Evolutionary conservation across 2,329 filamentous ascomycete species (phyloP).

Genomic region (Hypoxylon sp.): DNA sequence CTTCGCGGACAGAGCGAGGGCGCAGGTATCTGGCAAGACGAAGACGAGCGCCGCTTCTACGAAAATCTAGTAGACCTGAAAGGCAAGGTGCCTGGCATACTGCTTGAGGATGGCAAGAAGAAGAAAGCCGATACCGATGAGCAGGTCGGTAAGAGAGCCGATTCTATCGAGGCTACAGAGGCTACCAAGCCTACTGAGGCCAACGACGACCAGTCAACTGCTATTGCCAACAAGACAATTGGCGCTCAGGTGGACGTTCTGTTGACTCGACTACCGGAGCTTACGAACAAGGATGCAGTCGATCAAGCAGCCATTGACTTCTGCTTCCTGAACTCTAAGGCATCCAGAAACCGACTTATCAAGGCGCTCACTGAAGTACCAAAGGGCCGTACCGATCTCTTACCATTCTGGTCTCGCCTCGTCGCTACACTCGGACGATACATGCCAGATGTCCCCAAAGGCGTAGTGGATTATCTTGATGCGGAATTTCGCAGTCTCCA

Average conservation of each 20-base stretch:
- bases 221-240: constrained; percentile 97
- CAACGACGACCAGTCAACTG: constrained; percentile 87
- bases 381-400: constrained; percentile 90
- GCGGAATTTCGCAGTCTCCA: constrained; percentile 97
- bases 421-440: constrained; percentile 94
- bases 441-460: constrained; percentile 93
- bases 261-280: constrained; percentile 86
- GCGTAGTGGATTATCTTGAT: constrained; percentile 91
- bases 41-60: constrained; percentile 97
- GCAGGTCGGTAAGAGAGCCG: constrained; percentile 81
- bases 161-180: constrained; percentile 66
- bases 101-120: constrained; percentile 95
- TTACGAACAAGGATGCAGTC: constrained; percentile 91
- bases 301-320: constrained; percentile 96
- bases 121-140: constrained; percentile 89
- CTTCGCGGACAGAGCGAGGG: constrained; percentile 90
- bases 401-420: constrained; percentile 92
- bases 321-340: constrained; percentile 98
- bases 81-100: constrained; percentile 92
- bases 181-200: constrained; percentile 65
- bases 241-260: constrained; percentile 96
- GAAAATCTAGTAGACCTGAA: constrained; percentile 96
- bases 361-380: constrained; percentile 95
- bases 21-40: constrained; percentile 97
- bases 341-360: constrained; percentile 92